Conservation (phyloP, 768 basidiomycete species). For the Leucosporidium scottii region DNA sequence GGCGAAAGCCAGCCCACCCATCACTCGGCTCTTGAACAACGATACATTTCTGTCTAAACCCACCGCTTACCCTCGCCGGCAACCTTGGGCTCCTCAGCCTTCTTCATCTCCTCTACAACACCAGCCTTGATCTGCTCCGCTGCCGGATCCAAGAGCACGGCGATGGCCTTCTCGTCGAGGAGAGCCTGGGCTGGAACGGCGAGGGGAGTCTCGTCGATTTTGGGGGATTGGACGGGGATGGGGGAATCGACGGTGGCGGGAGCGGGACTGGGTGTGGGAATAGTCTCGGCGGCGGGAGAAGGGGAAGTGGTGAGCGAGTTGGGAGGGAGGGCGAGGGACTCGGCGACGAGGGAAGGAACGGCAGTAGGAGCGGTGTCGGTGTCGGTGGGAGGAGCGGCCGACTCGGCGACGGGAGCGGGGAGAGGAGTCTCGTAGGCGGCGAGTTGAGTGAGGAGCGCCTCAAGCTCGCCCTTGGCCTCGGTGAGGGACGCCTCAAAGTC, state of each 20-base stretch:
- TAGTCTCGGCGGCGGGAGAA: conserved; percentile 23
- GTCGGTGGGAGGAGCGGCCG: not conserved
- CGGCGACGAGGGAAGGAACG: conserved; percentile 28
- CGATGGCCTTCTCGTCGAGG: conserved; percentile 19
- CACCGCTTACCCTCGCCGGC: conserved; percentile 11
- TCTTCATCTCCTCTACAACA: conserved; percentile 5
- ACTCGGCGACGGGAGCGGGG: not conserved
- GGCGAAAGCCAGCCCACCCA: too few relatives aligned
- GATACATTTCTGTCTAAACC: conserved; percentile 5
- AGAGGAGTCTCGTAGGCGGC: conserved; percentile 6
- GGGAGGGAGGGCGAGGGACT: conserved; percentile 15
- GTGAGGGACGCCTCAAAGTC: conserved; percentile 11
- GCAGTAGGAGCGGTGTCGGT: not conserved
- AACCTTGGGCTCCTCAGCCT: not conserved
- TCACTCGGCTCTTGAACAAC: not conserved
- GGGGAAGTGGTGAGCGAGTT: conserved; percentile 7
- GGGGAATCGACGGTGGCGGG: not conserved
- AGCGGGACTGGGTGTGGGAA: not conserved
- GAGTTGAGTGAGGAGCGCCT: conserved; percentile 28
- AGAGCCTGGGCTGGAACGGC: conserved; percentile 21
- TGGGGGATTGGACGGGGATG: not conserved
- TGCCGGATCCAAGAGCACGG: conserved; percentile 19
- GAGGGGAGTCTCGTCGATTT: conserved; percentile 11
- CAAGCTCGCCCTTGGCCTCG: conserved; percentile 30
- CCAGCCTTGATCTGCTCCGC: conserved; percentile 22